phyloP scores from a whole-genome alignment of 202 grass and related monocot genomes.

The Schoenoplectus tabernaemontani region DNA sequence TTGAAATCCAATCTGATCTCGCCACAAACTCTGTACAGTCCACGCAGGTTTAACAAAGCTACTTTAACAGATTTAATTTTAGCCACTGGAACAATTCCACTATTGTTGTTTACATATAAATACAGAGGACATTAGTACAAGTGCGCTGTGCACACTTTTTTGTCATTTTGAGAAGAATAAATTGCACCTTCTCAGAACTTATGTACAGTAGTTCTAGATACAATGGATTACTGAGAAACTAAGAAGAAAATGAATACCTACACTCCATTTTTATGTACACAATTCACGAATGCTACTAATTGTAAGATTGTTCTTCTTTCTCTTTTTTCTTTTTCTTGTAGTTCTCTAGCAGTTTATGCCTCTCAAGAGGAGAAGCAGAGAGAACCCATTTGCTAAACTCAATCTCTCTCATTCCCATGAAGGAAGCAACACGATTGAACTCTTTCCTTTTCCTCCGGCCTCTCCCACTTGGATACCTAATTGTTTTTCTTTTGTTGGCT shows the following conservation, averaged over 20 bases:
- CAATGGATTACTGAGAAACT: neutral
- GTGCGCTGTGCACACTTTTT: neutral
- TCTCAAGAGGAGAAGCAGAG: conserved; percentile 41
- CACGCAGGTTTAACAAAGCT: no score
- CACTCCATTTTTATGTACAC: neutral
- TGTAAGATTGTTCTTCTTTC: neutral
- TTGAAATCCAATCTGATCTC: no score
- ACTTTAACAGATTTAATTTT: no score
- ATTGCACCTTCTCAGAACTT: neutral
- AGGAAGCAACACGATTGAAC: conserved; percentile 48
- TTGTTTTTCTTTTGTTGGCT: conserved; percentile 6
- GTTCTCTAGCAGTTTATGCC: conserved; percentile 37
- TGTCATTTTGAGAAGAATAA: neutral
- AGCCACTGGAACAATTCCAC: no score
- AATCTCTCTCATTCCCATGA: conserved; percentile 60
- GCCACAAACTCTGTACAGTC: no score
- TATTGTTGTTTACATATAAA: no score
- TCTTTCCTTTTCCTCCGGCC: conserved; percentile 60
- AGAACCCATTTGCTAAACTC: conserved; percentile 87
- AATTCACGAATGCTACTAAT: neutral
- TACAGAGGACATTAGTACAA: neutral
- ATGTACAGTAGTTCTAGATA: neutral
- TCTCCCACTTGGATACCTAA: conserved; percentile 19
- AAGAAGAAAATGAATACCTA: neutral
- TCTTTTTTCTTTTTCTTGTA: conserved; percentile 54